phyloP scores from a whole-genome alignment of 805 yeast species.

The Sugiyamaella qingdaonensis region DNA sequence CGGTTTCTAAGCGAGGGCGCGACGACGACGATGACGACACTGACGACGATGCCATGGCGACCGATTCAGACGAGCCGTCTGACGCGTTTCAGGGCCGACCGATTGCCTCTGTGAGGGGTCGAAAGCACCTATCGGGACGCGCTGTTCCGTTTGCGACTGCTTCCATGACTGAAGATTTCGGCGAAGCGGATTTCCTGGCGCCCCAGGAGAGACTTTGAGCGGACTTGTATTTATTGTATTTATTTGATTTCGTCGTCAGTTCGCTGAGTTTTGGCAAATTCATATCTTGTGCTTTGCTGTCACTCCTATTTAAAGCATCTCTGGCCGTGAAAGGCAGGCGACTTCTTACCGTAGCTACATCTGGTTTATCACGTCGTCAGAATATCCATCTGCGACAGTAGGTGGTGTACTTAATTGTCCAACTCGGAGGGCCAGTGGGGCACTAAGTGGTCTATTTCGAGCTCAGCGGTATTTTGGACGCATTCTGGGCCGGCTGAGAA shows the following conservation, averaged over 20 bases:
- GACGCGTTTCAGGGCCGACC: neutral
- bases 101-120: neutral
- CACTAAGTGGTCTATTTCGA: too few species aligned
- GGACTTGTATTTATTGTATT: too few species aligned
- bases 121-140: neutral
- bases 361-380: neutral
- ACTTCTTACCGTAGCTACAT: neutral
- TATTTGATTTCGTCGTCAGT: too few species aligned
- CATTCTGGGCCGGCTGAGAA: too few species aligned
- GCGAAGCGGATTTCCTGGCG: slow-evolving; percentile 28
- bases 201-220: slow-evolving; percentile 9
- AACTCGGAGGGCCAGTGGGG: too few species aligned
- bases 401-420: neutral
- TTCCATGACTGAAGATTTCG: slow-evolving; percentile 24
- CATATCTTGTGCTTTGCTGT: too few species aligned
- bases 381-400: neutral
- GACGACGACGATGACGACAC: slow-evolving; percentile 6
- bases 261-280: too few species aligned
- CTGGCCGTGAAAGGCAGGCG: too few species aligned
- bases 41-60: slow-evolving; percentile 2
- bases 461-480: too few species aligned
- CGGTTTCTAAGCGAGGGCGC: neutral
- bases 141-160: neutral
- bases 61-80: neutral
- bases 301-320: too few species aligned